Conservation (phyloP, 371 early-diverging fungal species). For the Blakeslea trispora region DNA sequence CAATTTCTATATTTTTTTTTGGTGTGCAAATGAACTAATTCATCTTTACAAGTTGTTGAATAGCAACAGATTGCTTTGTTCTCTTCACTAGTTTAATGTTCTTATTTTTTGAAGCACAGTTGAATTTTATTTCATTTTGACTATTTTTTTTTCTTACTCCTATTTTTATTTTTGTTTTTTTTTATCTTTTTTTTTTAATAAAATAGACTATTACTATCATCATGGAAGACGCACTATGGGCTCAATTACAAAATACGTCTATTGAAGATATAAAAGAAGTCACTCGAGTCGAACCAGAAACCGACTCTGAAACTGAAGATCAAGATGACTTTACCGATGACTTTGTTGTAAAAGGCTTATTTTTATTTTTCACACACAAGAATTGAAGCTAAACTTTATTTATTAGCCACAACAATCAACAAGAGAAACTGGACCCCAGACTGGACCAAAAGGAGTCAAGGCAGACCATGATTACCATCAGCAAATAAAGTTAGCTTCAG, state of each 20-base stretch:
- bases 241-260: constrained; percentile 30
- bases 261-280: constrained; percentile 24
- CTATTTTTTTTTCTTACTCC: neutral
- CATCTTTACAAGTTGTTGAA: no score
- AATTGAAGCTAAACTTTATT: neutral
- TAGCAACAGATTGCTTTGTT: no score
- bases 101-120: constrained; percentile 32
- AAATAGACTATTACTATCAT: no score
- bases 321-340: constrained; percentile 12
- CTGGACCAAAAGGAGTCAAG: constrained; percentile 62
- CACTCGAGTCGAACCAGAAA: constrained; percentile 22
- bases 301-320: constrained; percentile 21
- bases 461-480: constrained; percentile 54
- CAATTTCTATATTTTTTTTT: no score
- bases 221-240: constrained; percentile 45
- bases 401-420: constrained; percentile 4
- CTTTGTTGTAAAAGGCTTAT: no score
- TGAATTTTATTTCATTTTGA: constrained; percentile 3
- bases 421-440: constrained; percentile 43
- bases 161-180: constrained; percentile 1
- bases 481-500: constrained; percentile 27
- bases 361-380: neutral
- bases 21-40: no score
- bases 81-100: no score
- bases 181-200: neutral